Evolutionary conservation across 2,329 filamentous ascomycete genomes (phyloP).

Genomic region (Plectosphaerella cucumerina): DNA sequence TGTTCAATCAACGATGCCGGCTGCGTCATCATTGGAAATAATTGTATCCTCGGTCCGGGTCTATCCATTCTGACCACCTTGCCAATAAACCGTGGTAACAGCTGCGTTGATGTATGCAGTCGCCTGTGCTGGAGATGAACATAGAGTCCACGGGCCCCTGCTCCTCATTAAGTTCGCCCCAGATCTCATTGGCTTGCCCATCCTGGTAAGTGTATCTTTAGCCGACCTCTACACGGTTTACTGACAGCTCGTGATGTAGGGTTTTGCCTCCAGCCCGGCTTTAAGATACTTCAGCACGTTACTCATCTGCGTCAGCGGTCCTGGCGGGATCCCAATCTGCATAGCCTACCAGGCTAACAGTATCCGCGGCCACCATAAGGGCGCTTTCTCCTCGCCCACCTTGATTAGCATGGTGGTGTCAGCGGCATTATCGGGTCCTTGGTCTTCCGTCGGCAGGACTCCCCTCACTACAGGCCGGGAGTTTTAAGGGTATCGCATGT

Average conservation of each 20-base stretch:
- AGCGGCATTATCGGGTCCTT: slow-evolving; percentile 11
- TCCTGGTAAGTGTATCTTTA: slow-evolving; percentile 7
- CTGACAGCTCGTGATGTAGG: not conserved
- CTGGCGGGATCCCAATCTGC: slow-evolving; percentile 5
- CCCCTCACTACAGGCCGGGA: slow-evolving; percentile 10
- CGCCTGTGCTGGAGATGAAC: slow-evolving; percentile 63
- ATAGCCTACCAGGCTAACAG: slow-evolving; percentile 14
- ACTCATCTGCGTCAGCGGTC: slow-evolving; percentile 27
- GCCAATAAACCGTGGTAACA: too few species aligned
- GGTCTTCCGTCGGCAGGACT: slow-evolving; percentile 14
- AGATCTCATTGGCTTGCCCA: slow-evolving; percentile 8
- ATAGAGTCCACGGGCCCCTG: slow-evolving; percentile 57
- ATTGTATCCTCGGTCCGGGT: too few species aligned
- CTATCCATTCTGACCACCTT: too few species aligned
- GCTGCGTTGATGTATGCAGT: slow-evolving; percentile 57
- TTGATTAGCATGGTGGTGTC: slow-evolving; percentile 9
- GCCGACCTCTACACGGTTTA: not conserved
- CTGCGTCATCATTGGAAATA: too few species aligned
- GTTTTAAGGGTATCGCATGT: not conserved
- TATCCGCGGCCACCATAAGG: slow-evolving; percentile 11
- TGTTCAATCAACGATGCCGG: too few species aligned
- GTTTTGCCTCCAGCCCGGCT: slow-evolving; percentile 9
- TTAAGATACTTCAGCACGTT: slow-evolving; percentile 66
- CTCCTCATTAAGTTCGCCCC: slow-evolving; percentile 38
- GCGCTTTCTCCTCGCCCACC: slow-evolving; percentile 10